These are phyloP conservation scores for Aschersonia sp. DNA, from an alignment of 2,329 filamentous ascomycete genomes.

Conservation along the genomic window DNA sequence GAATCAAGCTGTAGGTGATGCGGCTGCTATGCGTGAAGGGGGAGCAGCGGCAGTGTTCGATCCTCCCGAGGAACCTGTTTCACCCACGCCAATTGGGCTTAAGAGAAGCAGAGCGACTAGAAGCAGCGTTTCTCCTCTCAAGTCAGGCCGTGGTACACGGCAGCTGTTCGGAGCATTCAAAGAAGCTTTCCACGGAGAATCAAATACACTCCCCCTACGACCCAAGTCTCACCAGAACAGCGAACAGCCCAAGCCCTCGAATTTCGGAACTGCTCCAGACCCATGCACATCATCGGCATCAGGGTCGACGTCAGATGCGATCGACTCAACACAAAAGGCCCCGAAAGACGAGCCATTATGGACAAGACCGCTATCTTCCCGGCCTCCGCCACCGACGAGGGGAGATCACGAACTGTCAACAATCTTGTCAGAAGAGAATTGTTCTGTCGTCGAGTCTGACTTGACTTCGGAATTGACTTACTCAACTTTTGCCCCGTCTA, in stretches of 20 bases:
- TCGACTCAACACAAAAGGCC: neutral
- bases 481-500: slow-evolving; percentile 38
- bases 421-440: slow-evolving; percentile 37
- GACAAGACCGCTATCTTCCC: slow-evolving; percentile 7
- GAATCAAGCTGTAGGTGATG: slow-evolving; percentile 2
- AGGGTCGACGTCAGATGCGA: neutral
- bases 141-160: slow-evolving; percentile 25
- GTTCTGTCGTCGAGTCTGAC: slow-evolving; percentile 31
- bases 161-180: slow-evolving; percentile 44
- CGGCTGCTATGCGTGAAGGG: slow-evolving; percentile 8
- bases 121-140: slow-evolving; percentile 31
- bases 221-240: slow-evolving; percentile 34
- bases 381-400: slow-evolving; percentile 34
- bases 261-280: slow-evolving; percentile 9
- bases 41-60: too few relatives aligned
- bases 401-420: slow-evolving; percentile 42
- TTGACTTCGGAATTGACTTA: slow-evolving; percentile 30
- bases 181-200: slow-evolving; percentile 50
- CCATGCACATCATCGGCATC: neutral
- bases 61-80: slow-evolving; percentile 11
- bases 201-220: slow-evolving; percentile 28
- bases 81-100: slow-evolving; percentile 24
- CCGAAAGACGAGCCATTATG: neutral
- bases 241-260: slow-evolving; percentile 21
- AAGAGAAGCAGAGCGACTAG: slow-evolving; percentile 43